Evolutionary conservation across 305 asterid genomes (phyloP), one percentile per base, ranked within the genome.

Genomic region (Solanum hybrid): DNA sequence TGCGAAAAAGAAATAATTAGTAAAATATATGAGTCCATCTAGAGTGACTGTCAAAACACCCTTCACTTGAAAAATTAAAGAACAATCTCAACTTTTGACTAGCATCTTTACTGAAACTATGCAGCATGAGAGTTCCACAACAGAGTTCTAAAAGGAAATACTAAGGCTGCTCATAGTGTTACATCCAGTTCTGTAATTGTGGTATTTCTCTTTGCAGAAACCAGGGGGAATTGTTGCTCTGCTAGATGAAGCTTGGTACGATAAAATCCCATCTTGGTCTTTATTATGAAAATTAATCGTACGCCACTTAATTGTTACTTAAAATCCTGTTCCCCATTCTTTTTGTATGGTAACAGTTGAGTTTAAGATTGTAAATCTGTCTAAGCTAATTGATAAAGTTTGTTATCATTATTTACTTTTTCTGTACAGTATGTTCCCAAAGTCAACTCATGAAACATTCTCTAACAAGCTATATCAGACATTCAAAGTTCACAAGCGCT

Each of bases 191-290:
- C 75, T 69, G 71, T 83, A 75, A 89, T 86, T 84, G 80, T 87
- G 73, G 88, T 76, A 36, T 88, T 82, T 86, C 77, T 86, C 91
- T 87, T 94, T 93, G 94, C 99, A 97, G 99, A 97, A 96, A 95
- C 99, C 99, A 36, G 99, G 99, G 86, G 99, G 99, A 91, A 95
- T 97, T 87, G 80, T 97, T 91, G 96, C 97, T 93, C 98, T 97
- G 89, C 98, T 97, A 31, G 99, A 97, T 92, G 99, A 97, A 95
- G 99, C 99, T 92, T 97, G 99, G 99, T 97, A 89, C 22, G 85
- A 40, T 20, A 92, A 89, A 86, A 83, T 79, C 88, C 90, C 81
- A 85, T 82, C 87, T 90, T 89, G 34, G 18, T 51, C 39, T 87
- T 88, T 83, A 57, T 61, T 84, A 85, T 57, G 46, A 85, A 57